Evolutionary conservation across 345 rosid genomes (phyloP).

Genomic region (Jatropha curcas): DNA sequence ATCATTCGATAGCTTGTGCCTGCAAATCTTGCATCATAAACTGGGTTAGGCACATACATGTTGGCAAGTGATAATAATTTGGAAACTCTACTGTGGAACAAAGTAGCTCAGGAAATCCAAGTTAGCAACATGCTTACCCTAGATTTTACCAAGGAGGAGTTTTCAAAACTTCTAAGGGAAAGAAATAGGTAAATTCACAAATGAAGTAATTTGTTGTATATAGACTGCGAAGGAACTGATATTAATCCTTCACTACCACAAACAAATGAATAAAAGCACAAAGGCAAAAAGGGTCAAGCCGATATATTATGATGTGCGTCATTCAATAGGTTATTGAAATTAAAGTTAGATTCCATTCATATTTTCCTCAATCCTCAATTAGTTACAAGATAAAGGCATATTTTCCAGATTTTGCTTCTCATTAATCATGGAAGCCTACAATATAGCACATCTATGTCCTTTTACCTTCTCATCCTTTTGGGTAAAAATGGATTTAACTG

Average conservation of each 20-base stretch:
- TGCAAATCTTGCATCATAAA: too few relatives aligned
- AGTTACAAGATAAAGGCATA: too few relatives aligned
- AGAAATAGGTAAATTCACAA: background rate
- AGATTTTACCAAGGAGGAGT: background rate
- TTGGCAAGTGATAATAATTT: too few relatives aligned
- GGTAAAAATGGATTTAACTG: slow-evolving; percentile 27
- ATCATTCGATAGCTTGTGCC: too few relatives aligned
- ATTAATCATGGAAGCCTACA: slow-evolving; percentile 7
- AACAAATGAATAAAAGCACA: background rate
- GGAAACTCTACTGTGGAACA: too few relatives aligned
- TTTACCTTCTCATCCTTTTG: slow-evolving; percentile 51
- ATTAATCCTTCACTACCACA: background rate
- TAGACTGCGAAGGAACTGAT: background rate
- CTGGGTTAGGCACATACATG: too few relatives aligned
- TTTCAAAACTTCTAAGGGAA: background rate
- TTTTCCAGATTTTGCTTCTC: slow-evolving; percentile 1
- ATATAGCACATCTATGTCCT: slow-evolving; percentile 4
- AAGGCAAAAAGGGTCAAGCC: background rate
- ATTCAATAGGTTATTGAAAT: background rate
- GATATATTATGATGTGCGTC: background rate
- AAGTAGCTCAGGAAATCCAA: background rate
- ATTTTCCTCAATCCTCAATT: too few relatives aligned
- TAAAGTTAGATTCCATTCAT: background rate
- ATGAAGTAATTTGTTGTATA: background rate
- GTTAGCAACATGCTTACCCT: background rate